A percentile compares a stretch with the other conserved stretches of the same genome.
Evolutionary conservation across 116 monocot genomes (phyloP).

Genomic region (Cymodocea nodosa): DNA sequence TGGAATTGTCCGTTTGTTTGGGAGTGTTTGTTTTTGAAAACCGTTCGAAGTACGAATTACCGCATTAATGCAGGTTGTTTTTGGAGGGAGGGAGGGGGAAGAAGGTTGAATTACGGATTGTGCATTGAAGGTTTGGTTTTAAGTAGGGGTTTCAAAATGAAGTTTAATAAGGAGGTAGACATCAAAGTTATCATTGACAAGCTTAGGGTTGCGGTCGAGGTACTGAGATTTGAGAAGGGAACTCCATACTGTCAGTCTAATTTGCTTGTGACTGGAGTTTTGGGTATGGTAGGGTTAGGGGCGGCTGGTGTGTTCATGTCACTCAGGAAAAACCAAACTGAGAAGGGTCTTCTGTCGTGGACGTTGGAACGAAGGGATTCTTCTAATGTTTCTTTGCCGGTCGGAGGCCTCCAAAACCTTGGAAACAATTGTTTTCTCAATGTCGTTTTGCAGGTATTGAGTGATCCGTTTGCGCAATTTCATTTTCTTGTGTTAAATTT

Average conservation of each 20-base stretch:
- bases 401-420: constrained; percentile 72
- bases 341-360: constrained; percentile 7
- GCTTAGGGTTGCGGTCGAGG: neutral
- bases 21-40: too few relatives aligned
- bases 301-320: constrained; percentile 38
- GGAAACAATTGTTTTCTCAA: constrained; percentile 97
- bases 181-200: neutral
- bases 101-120: too few relatives aligned
- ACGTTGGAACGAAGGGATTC: constrained; percentile 13
- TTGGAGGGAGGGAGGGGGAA: too few relatives aligned
- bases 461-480: neutral
- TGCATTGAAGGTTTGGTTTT: too few relatives aligned
- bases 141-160: neutral
- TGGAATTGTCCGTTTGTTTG: too few relatives aligned
- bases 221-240: neutral
- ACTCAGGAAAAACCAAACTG: constrained; percentile 10
- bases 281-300: constrained; percentile 55
- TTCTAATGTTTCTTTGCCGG: constrained; percentile 17
- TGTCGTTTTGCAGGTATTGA: constrained; percentile 74
- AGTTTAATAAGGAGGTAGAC: neutral
- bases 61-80: too few relatives aligned
- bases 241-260: constrained; percentile 11
- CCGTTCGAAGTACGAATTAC: too few relatives aligned
- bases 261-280: constrained; percentile 26
- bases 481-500: neutral